Evolutionary conservation across 176 grass and related monocot genomes (phyloP).

Genomic region (Phoenix roebelenii): DNA sequence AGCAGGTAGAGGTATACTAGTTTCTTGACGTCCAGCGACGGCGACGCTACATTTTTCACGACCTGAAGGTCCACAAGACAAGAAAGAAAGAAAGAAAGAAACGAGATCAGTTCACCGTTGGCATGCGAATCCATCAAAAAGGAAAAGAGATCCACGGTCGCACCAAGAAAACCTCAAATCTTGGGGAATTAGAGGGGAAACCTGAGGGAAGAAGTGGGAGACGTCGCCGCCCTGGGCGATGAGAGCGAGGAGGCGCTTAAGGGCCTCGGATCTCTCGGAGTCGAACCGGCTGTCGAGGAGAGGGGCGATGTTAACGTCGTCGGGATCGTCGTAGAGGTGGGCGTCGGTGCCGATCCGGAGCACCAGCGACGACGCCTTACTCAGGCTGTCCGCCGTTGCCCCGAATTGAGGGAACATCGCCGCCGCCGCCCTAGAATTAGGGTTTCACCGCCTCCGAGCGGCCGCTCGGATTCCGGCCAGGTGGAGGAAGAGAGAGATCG

Average conservation of each 20-base stretch:
- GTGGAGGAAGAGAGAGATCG: no score
- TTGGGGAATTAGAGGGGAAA: conserved; percentile 4
- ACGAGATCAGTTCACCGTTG: background rate
- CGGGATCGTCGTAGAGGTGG: conserved; percentile 92
- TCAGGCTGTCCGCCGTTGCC: conserved; percentile 48
- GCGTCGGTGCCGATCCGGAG: conserved; percentile 88
- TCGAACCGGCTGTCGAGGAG: conserved; percentile 89
- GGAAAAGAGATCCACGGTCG: background rate
- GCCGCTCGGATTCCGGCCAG: no score
- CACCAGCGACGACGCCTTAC: conserved; percentile 60
- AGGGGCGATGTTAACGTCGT: conserved; percentile 66
- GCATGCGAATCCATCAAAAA: background rate
- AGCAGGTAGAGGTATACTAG: conserved; percentile 93
- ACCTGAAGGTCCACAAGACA: conserved; percentile 32
- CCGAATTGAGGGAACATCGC: conserved; percentile 63
- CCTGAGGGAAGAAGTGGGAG: conserved; percentile 77
- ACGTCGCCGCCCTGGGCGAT: conserved; percentile 79
- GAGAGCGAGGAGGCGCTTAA: conserved; percentile 89
- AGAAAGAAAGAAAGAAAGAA: background rate
- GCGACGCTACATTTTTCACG: conserved; percentile 84
- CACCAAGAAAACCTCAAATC: no score
- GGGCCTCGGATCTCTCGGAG: conserved; percentile 71
- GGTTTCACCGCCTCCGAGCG: no score
- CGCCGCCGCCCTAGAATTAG: no score
- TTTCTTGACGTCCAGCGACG: conserved; percentile 92